phyloP scores from a whole-genome alignment of 176 grass and related monocot genomes.

The Ananas comosus region DNA sequence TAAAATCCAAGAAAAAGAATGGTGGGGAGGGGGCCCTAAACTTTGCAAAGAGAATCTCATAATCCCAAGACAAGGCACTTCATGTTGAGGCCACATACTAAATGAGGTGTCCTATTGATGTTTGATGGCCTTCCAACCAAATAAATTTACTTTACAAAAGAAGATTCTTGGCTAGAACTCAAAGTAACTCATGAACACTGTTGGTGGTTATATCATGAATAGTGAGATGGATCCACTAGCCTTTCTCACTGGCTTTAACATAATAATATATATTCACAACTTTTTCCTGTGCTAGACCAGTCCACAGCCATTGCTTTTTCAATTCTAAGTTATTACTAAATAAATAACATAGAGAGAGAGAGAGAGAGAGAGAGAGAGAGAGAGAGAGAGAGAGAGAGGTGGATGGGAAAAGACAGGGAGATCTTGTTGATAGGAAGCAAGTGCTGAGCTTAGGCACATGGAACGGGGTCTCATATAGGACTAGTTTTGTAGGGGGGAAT shows the following conservation, averaged over 20 bases:
- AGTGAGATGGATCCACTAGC: conserved; percentile 10
- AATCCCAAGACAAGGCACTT: background rate
- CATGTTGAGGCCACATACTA: background rate
- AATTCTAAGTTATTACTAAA: background rate
- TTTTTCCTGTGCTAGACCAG: background rate
- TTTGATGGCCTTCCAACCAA: conserved; percentile 3
- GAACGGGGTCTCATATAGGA: background rate
- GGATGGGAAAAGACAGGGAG: background rate
- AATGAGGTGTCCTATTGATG: background rate
- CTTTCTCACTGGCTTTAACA: background rate
- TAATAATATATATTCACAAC: background rate
- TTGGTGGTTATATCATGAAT: conserved; percentile 8
- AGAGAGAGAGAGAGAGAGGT: background rate
- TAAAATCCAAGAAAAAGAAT: background rate
- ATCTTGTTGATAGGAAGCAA: background rate
- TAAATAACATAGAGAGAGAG: background rate
- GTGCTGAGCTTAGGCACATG: background rate
- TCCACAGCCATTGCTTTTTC: background rate
- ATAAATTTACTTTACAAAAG: conserved; percentile 6
- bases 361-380: background rate
- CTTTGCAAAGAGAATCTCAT: background rate
- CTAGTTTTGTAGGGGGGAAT: no score
- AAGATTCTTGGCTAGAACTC: conserved; percentile 17
- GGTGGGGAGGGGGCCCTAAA: background rate
- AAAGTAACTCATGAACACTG: conserved; percentile 15